phyloP scores from a whole-genome alignment of 176 grass and related monocot genomes.

The Hsuehochloa calcarea region DNA sequence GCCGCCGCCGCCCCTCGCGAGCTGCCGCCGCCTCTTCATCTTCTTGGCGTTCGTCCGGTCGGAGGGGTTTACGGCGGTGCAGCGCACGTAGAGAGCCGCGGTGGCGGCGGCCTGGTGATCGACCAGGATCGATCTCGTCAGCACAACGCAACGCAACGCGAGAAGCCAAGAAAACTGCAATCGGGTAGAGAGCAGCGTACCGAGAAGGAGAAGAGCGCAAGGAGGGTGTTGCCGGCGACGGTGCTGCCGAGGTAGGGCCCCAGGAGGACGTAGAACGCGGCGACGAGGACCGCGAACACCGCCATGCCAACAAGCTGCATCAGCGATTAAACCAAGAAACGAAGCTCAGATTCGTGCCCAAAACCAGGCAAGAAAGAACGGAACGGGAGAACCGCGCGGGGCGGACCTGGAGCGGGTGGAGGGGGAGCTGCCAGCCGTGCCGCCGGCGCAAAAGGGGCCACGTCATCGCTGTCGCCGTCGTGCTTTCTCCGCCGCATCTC shows the following conservation, averaged over 20 bases:
- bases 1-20: slow-evolving; percentile 16
- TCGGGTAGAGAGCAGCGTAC: slow-evolving; percentile 20
- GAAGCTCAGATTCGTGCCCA: neutral
- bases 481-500: neutral
- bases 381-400: neutral
- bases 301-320: slow-evolving; percentile 68
- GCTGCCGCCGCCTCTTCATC: slow-evolving; percentile 38
- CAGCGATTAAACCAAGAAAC: neutral
- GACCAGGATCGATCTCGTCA: neutral
- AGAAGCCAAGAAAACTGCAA: neutral
- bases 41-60: slow-evolving; percentile 67
- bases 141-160: too few species aligned
- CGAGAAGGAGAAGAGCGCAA: slow-evolving; percentile 64
- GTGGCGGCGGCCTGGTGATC: slow-evolving; percentile 42
- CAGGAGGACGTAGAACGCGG: slow-evolving; percentile 68
- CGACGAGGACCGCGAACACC: slow-evolving; percentile 65
- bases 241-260: slow-evolving; percentile 70
- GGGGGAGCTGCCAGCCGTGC: slow-evolving; percentile 89
- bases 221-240: slow-evolving; percentile 50
- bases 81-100: slow-evolving; percentile 63
- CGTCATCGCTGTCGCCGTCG: neutral
- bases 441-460: slow-evolving; percentile 42
- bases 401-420: slow-evolving; percentile 87
- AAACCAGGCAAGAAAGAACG: neutral
- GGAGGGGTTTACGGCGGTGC: slow-evolving; percentile 78